Conservation (phyloP, 2,329 filamentous ascomycete species). For the Pleomassaria siparia region DNA sequence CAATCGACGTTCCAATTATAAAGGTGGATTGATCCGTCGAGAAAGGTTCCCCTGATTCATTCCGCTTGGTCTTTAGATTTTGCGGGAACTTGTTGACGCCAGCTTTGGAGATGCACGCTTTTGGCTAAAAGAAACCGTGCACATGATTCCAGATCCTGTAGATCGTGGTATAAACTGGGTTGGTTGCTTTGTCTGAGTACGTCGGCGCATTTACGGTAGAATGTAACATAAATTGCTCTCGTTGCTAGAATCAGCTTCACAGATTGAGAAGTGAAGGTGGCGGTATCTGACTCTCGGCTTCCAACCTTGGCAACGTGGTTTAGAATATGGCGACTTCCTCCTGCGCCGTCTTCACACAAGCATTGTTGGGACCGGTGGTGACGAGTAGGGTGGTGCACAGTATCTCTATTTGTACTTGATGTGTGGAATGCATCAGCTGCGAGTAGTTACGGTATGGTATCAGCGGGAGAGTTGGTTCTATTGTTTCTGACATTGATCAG, state of each 20-base stretch:
- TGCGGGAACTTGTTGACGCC: conserved; percentile 41
- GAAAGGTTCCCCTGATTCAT: conserved; percentile 14
- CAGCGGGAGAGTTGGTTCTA: too few species aligned
- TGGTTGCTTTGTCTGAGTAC: conserved; percentile 16
- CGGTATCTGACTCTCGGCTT: conserved; percentile 22
- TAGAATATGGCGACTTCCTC: conserved; percentile 43
- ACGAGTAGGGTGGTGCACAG: too few species aligned
- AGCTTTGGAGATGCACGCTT: conserved; percentile 30
- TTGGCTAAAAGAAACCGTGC: conserved; percentile 33
- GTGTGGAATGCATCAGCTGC: conserved; percentile 52
- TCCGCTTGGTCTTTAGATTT: conserved; percentile 25
- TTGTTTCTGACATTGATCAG: too few species aligned
- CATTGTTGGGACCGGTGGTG: too few species aligned
- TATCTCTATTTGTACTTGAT: too few species aligned
- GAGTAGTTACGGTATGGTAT: too few species aligned
- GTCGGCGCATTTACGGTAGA: conserved; percentile 35
- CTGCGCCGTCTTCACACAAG: too few species aligned
- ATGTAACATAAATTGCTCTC: conserved; percentile 37
- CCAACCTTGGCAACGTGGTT: conserved; percentile 22
- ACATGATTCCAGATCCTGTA: conserved; percentile 28
- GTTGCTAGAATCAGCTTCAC: conserved; percentile 40
- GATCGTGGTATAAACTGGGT: conserved; percentile 34
- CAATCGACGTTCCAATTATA: conserved; percentile 6
- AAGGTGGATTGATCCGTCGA: conserved; percentile 18
- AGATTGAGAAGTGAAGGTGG: conserved; percentile 44